Evolutionary conservation across 345 rosid genomes (phyloP), one percentile per base, ranked within the genome.

Genomic region (Corchorus capsularis): DNA sequence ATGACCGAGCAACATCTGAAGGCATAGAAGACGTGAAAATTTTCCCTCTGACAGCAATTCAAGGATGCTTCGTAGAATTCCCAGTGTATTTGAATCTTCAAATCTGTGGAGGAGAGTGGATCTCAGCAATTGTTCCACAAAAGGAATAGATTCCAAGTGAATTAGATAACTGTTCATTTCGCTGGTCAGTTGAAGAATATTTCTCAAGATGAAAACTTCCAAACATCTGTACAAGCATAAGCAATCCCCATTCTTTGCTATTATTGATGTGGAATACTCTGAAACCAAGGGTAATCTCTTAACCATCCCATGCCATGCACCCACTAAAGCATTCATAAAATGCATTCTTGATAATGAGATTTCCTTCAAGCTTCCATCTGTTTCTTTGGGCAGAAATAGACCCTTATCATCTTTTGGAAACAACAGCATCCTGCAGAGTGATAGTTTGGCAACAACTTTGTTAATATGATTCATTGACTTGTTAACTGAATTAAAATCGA

Each of bases 1-100:
- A 80, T 92, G 98, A 15, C 93, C 82, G 82, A 95, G 88, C 75
- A 92, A 78, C 80, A 91, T 83, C 75, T 90, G 92, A 49, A 93
- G 87, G 89, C 80, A 93, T 16, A 78, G 83, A 69, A 79, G 75
- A 66, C 69, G 80, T 7, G 88, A 86, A 83, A 84, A 78, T 75
- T 88, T 83, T 60, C 89, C 99, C 35, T 83, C 87, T 71, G 80
- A 79, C 77, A 96, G 81, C 69, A 82, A 72, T 73, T 76, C 68
- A 55, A 96, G 79, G 69, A 92, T 87, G 55, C 78, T 78, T 35
- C 80, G 81, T 45, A 92, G 85, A 74, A 83, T 76, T 84, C 85
- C 83, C 83, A 92, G 78, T 47, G 97, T 91, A 73, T 50, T 73
- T 4, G 90, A 82, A 81, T 92, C 98, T 81, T 89, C 92, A 79